Percentiles rank a stretch among this genome's conserved stretches.
These are phyloP conservation scores for Elongisporangium anandrum DNA, from an alignment of 352 stramenopile species.

Conservation along the genomic window DNA sequence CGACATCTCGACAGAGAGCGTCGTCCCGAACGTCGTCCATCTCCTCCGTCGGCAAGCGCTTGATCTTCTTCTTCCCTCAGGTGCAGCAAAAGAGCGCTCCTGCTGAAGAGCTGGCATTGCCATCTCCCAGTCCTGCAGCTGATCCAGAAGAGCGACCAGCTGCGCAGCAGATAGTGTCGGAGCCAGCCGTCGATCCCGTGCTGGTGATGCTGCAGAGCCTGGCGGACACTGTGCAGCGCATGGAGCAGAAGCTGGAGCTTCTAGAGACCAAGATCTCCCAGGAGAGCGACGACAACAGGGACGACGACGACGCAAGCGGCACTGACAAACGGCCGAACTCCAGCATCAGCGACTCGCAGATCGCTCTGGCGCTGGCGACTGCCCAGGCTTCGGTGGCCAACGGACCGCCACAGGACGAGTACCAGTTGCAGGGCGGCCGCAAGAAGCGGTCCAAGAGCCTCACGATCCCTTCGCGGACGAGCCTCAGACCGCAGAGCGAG, in stretches of 20 bases:
- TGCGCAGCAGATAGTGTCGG: not conserved
- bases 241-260: constrained; percentile 5
- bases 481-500: not conserved
- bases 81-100: not conserved
- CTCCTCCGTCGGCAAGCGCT: constrained; percentile 1
- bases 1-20: not conserved
- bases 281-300: not conserved
- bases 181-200: not conserved
- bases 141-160: not conserved
- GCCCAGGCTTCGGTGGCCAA: not conserved
- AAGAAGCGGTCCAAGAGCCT: constrained; percentile 1
- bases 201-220: constrained; percentile 7
- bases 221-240: constrained; percentile 1
- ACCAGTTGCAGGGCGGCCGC: not conserved
- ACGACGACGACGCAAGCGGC: not conserved
- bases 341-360: not conserved
- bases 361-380: not conserved
- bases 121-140: not conserved
- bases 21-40: constrained; percentile 1
- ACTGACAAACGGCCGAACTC: not conserved
- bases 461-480: not conserved
- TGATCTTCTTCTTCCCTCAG: not conserved
- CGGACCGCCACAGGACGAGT: not conserved
- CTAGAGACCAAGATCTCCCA: not conserved
- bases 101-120: not conserved